Percentiles rank a stretch among this genome's conserved stretches.
Conservation (phyloP, 2,329 filamentous ascomycete genomes). For the Erysiphe pulchra region DNA sequence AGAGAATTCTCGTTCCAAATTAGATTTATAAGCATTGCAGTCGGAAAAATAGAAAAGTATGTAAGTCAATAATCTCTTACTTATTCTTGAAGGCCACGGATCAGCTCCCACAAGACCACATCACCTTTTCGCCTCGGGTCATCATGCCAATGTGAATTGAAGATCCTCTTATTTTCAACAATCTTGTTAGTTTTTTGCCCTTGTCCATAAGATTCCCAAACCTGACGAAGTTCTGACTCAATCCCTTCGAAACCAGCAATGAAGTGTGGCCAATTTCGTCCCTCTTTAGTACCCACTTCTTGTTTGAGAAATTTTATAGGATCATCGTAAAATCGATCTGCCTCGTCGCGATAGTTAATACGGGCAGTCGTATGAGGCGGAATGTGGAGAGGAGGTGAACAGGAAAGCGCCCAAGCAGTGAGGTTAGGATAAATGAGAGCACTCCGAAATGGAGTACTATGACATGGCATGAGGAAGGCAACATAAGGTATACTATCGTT, state of each 20-base stretch:
- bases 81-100: neutral
- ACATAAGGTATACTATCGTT: conserved; percentile 13
- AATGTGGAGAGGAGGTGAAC: conserved; percentile 61
- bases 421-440: conserved; percentile 55
- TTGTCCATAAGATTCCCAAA: conserved; percentile 14
- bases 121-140: conserved; percentile 29
- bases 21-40: too few relatives aligned
- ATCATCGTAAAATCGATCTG: conserved; percentile 63
- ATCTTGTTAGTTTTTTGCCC: conserved; percentile 19
- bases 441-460: conserved; percentile 85
- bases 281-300: conserved; percentile 9
- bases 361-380: conserved; percentile 33
- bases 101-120: conserved; percentile 31
- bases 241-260: conserved; percentile 36
- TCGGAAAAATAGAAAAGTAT: neutral
- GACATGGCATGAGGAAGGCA: conserved; percentile 83
- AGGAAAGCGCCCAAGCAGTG: conserved; percentile 61
- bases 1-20: too few relatives aligned
- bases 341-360: conserved; percentile 56
- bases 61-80: neutral
- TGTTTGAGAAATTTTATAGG: conserved; percentile 27
- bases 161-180: conserved; percentile 26
- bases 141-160: conserved; percentile 37
- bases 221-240: conserved; percentile 20
- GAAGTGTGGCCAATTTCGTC: conserved; percentile 24